These are phyloP conservation scores for Wallacemonas sp. DNA, from an alignment of 208 protist genomes.

Conservation along the genomic window DNA sequence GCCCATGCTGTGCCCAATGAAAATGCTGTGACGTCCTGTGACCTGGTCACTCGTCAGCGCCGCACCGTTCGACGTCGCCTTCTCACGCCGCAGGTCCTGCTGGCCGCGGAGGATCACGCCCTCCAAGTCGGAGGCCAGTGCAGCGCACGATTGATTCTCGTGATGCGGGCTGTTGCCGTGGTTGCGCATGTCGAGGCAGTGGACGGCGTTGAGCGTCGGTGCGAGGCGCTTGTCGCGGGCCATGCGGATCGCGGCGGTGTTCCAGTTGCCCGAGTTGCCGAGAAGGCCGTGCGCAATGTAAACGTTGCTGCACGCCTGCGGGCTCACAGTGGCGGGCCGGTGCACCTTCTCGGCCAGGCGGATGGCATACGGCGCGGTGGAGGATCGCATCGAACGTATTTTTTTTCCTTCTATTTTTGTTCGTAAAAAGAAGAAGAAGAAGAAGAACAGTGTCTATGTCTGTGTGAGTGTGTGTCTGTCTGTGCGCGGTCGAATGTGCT, in stretches of 20 bases:
- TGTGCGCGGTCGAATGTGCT: too few species aligned
- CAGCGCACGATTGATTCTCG: constrained; percentile 56
- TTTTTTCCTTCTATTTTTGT: background rate
- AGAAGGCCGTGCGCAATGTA: constrained; percentile 82
- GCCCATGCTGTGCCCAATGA: constrained; percentile 91
- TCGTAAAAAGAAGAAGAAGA: background rate
- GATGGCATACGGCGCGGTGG: constrained; percentile 10
- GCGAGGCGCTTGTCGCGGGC: constrained; percentile 43
- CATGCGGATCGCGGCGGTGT: constrained; percentile 44
- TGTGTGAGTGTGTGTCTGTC: too few species aligned
- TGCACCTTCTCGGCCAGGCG: constrained; percentile 29
- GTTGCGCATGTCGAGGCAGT: constrained; percentile 84
- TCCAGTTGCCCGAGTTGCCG: constrained; percentile 81
- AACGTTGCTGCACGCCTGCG: constrained; percentile 33
- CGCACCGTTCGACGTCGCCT: too few species aligned
- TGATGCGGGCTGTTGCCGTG: constrained; percentile 76
- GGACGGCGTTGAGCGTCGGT: constrained; percentile 39
- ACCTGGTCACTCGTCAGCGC: too few species aligned
- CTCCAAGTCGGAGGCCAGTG: constrained; percentile 76
- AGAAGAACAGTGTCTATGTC: background rate
- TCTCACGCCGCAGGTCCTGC: constrained; percentile 13
- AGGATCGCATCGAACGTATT: background rate
- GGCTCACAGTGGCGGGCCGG: constrained; percentile 26
- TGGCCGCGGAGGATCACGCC: constrained; percentile 48
- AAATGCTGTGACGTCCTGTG: constrained; percentile 33